Conservation (phyloP, 371 early-diverging fungal genomes). For the Mucor irregularis region DNA sequence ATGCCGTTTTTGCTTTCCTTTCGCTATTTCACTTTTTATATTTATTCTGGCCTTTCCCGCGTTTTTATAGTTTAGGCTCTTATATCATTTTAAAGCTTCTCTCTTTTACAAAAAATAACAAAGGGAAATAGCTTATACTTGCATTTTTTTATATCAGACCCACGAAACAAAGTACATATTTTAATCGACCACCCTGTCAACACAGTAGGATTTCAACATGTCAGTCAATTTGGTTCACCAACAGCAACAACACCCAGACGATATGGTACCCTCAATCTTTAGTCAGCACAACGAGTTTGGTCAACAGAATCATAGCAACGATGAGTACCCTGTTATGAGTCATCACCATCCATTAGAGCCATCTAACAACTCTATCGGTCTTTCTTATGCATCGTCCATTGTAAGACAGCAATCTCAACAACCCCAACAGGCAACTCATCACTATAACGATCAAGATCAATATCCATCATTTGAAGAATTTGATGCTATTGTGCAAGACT, state of each 20-base stretch:
- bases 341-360: not conserved
- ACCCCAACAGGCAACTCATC: not conserved
- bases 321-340: conserved; percentile 1
- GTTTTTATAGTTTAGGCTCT: conserved; percentile 7
- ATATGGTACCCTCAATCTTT: conserved; percentile 10
- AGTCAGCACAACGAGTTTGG: not conserved
- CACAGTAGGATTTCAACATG: conserved; percentile 11
- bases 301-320: not conserved
- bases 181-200: not conserved
- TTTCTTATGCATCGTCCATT: not conserved
- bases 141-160: not conserved
- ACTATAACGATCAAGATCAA: conserved; percentile 36
- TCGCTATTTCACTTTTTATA: not conserved
- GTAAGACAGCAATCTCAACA: not conserved
- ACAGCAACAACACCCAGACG: conserved; percentile 10
- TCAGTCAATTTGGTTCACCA: conserved; percentile 19
- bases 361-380: conserved; percentile 1
- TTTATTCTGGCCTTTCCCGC: conserved; percentile 8
- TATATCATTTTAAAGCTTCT: conserved; percentile 2
- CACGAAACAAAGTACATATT: not conserved
- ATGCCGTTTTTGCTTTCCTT: conserved; percentile 6
- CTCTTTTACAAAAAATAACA: not conserved
- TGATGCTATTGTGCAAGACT: conserved; percentile 51
- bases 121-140: not conserved
- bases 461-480: conserved; percentile 43